Base-by-base conservation (phyloP, 2,329 filamentous ascomycete species). In the Neonectria ditissima region DNA sequence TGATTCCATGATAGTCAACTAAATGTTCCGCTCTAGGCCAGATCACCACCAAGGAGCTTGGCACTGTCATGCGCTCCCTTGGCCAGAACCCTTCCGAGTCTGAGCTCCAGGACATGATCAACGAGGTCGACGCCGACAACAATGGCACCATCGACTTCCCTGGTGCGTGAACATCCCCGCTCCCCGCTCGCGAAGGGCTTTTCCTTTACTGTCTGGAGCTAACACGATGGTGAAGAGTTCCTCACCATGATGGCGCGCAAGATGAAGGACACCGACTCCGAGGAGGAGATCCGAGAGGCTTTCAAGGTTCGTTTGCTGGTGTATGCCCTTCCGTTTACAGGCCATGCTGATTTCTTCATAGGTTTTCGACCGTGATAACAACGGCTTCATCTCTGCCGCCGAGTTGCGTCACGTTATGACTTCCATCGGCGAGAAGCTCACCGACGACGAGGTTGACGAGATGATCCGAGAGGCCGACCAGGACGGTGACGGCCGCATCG, bases 161-260 rank as follows among this genome's bases (percentile, higher is more conserved):
- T 77, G 92, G 92, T 95, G 87, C 74, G 87, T 74, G 26, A 47
- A 51, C 20, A 51, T 53, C 30, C 45, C 41, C n/a, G 34, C 48
- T n/a, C 18, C 14, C 14, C 9, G 43, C 26, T 22, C 24, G 14
- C 26, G 18, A 51, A 28, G 39, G 30, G 44, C 10, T 26, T n/a
- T 13, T 30, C 41, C 34, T 37, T 37, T 37, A 16, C 34, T 6
- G 5, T 37, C 8, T 16, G 41, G 44, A 57, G 55, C 69, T 74
- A 62, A 74, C 67, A 62, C 13, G 34, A 28, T 20, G 28, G n/a
- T 22, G 47, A 58, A 95, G 92, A 96, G 78, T 96, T 96, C 82
- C 85, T 96, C 66, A 96, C 92, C 69, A 96, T 96, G 92, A 96
- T 96, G 92, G 92, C 92, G 65, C 89, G 92, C 77, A 96, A 96